A percentile compares a stretch with the other conserved stretches of the same genome.
phyloP scores from a whole-genome alignment of 2,329 filamentous ascomycete species.

The Colletotrichum sp. region DNA sequence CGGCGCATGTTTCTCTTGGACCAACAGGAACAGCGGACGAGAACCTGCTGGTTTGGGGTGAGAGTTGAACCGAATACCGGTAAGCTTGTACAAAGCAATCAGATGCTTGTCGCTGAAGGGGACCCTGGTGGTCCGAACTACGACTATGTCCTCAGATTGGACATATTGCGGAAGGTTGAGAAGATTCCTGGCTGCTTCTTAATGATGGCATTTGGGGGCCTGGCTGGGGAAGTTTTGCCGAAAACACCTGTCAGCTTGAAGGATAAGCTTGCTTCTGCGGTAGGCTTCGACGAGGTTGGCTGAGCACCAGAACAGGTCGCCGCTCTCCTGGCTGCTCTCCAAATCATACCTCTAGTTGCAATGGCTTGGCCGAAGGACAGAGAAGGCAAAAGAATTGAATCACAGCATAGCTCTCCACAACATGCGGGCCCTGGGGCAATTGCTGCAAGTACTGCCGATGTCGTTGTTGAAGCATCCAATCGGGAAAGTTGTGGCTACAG shows the following conservation, averaged over 20 bases:
- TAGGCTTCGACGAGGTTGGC: not conserved
- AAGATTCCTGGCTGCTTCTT: not conserved
- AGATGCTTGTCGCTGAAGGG: not conserved
- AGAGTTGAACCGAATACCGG: not conserved
- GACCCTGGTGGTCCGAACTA: not conserved
- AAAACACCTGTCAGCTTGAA: not conserved
- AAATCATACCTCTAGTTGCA: not conserved
- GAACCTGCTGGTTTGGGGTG: not conserved
- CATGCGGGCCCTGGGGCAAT: not conserved
- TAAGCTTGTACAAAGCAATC: not conserved
- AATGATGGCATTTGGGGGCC: not conserved
- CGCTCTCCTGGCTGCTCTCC: not conserved
- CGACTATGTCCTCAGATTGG: not conserved
- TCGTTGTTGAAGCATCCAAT: not conserved
- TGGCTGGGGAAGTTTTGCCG: not conserved
- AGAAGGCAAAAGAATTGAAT: not conserved
- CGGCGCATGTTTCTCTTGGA: conserved; percentile 8
- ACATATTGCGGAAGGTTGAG: not conserved
- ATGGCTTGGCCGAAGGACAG: not conserved
- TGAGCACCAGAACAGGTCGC: not conserved
- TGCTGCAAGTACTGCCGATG: not conserved
- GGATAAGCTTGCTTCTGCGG: not conserved
- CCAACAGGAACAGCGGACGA: not conserved
- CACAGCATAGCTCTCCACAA: not conserved
- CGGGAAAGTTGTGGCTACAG: not conserved